phyloP scores from a whole-genome alignment of 2,329 filamentous ascomycete species.

The Rutstroemia sp. region DNA sequence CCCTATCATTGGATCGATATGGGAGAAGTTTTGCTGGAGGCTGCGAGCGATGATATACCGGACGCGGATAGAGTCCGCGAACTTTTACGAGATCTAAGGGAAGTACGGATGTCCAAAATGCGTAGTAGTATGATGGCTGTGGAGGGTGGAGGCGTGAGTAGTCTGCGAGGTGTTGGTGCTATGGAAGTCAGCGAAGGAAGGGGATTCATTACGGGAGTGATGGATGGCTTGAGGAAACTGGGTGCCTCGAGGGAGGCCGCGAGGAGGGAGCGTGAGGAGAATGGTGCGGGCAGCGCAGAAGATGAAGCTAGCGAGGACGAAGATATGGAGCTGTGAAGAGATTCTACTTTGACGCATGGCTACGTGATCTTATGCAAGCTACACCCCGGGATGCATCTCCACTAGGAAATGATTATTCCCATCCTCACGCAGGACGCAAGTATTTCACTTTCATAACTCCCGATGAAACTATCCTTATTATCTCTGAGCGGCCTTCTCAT shows the following conservation, averaged over 20 bases:
- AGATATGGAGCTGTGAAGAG: constrained; percentile 23
- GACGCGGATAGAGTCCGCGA: constrained; percentile 67
- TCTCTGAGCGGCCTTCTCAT: not conserved
- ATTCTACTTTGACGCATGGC: no score
- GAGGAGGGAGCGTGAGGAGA: constrained; percentile 68
- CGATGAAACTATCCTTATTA: not conserved
- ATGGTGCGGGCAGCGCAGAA: constrained; percentile 46
- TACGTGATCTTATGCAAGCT: not conserved
- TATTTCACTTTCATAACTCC: not conserved
- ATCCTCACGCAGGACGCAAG: not conserved
- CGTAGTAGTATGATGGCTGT: constrained; percentile 64
- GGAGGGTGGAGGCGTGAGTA: constrained; percentile 68
- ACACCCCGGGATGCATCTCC: not conserved
- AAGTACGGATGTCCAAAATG: constrained; percentile 86
- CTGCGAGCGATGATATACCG: constrained; percentile 75
- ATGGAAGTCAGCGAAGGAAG: constrained; percentile 89
- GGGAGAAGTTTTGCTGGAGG: constrained; percentile 77
- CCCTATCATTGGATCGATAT: constrained; percentile 97
- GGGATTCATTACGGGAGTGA: constrained; percentile 74
- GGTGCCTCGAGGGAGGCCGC: constrained; percentile 73
- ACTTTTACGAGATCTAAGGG: constrained; percentile 71
- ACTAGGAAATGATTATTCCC: not conserved
- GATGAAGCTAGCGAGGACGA: constrained; percentile 56
- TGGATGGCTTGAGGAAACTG: constrained; percentile 81
- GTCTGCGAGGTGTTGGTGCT: constrained; percentile 68